phyloP scores from a whole-genome alignment of 768 basidiomycete species.

The Tulasnella sp. region DNA sequence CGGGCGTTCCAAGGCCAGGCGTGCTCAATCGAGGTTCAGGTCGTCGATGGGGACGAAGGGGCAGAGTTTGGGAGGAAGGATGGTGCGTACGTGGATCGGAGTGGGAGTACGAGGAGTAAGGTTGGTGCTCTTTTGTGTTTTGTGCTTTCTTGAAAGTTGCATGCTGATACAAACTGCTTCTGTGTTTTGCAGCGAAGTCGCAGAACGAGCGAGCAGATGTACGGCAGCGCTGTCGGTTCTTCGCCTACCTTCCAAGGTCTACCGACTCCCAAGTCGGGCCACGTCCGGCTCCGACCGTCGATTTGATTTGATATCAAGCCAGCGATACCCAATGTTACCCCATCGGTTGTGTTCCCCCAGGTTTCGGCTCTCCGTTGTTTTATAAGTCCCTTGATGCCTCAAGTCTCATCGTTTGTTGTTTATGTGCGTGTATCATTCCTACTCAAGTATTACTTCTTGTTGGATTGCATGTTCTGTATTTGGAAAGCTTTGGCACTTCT shows the following conservation, averaged over 20 bases:
- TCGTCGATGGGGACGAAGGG: not conserved
- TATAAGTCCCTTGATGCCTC: too few species aligned
- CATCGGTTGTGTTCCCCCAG: too few species aligned
- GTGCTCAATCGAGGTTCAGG: not conserved
- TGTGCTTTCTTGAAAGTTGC: not conserved
- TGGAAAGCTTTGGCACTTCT: too few species aligned
- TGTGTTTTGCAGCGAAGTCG: not conserved
- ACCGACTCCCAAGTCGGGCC: not conserved
- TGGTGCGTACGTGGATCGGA: not conserved
- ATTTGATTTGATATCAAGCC: too few species aligned
- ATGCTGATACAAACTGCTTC: not conserved
- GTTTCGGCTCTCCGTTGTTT: too few species aligned
- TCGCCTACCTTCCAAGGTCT: not conserved
- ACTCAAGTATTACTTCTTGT: too few species aligned
- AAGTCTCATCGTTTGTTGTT: too few species aligned
- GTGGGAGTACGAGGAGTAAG: not conserved
- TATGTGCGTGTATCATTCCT: too few species aligned
- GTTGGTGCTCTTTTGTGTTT: too few species aligned
- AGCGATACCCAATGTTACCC: too few species aligned
- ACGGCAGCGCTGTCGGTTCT: not conserved
- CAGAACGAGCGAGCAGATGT: not conserved
- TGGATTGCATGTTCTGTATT: too few species aligned
- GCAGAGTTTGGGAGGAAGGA: not conserved
- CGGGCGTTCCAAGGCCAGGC: not conserved
- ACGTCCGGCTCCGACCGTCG: not conserved